Evolutionary conservation across 441 rosid genomes (phyloP), one percentile per base, ranked within the genome.

Genomic region (Populus tomentosa): DNA sequence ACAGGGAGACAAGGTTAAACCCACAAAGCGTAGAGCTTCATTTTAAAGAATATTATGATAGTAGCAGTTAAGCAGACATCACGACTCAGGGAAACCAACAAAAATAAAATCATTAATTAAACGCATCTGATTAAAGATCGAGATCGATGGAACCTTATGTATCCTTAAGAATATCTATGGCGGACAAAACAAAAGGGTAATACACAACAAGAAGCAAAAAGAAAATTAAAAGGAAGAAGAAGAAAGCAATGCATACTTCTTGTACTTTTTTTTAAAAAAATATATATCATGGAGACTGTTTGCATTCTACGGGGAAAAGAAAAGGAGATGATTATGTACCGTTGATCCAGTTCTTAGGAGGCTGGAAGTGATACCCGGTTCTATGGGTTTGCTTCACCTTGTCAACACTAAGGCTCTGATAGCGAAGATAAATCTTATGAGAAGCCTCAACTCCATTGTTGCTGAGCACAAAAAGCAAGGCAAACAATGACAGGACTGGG

Each of bases 321-420:
- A 26, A 26, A 30, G 28, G 5, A 4, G 23, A 28, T 10, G 68
- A 28, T 9, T 70, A 36, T 5, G 42, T 86, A 92, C 96, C 97
- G 61, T 91, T 94, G 76, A 92, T 91, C 97, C 98, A 94, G 75
- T 94, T 81, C 84, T n/a, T 83, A 2, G 91, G 92, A 75, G 98
- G 98, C 79, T 91, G 96, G 72, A 92, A 94, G 68, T 94, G 98
- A 75, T 73, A 92, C 11, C 75, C 90, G 16, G 94, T 84, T 40
- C 82, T 42, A 18, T 79, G 79, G 35, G 32, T 10, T 46, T 77
- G 68, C 33, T 64, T 73, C n/a, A 71, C 84, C 18, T 38, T 24
- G 10, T 6, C 40, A n/a, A 70, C 77, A 1, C 9, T 0, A 4
- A 30, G 50, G 14, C 11, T 67, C 38, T 80, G 83, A 50, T 3